phyloP scores from a whole-genome alignment of 164 flowering plant species.

The Kingdonia uniflora region DNA sequence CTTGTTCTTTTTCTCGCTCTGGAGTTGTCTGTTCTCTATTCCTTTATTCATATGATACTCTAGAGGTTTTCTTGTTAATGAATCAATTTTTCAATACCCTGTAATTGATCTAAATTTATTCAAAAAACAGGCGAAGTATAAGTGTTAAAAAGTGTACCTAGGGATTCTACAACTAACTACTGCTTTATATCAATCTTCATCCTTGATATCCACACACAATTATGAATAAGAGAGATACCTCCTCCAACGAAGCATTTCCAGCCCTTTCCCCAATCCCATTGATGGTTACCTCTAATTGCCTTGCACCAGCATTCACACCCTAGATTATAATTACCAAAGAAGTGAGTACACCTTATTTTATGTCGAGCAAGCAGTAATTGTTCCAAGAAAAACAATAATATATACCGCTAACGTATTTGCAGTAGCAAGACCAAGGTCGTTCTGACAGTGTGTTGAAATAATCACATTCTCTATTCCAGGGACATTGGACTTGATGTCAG shows the following conservation, averaged over 20 bases:
- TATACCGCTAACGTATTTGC: slow-evolving; percentile 84
- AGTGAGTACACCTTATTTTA: slow-evolving; percentile 12
- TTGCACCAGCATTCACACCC: slow-evolving; percentile 91
- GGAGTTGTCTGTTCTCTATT: too few relatives aligned
- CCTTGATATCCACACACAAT: too few relatives aligned
- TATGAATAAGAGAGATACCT: slow-evolving; percentile 31
- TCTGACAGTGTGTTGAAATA: slow-evolving; percentile 96
- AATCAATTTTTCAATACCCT: too few relatives aligned
- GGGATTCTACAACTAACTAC: too few relatives aligned
- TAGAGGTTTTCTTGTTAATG: too few relatives aligned
- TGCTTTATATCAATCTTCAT: too few relatives aligned
- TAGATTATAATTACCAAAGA: slow-evolving; percentile 22
- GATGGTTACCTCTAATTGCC: slow-evolving; percentile 86
- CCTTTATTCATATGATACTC: too few relatives aligned
- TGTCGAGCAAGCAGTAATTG: neutral
- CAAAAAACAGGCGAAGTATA: too few relatives aligned
- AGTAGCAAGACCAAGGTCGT: slow-evolving; percentile 96
- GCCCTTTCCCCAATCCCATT: slow-evolving; percentile 99
- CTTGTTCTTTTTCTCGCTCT: too few relatives aligned
- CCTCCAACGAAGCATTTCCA: slow-evolving; percentile 97
- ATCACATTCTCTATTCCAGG: slow-evolving; percentile 84
- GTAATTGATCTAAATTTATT: too few relatives aligned
- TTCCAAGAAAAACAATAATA: neutral
- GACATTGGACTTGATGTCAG: slow-evolving; percentile 84
- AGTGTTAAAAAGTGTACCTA: too few relatives aligned